Evolutionary conservation across 2,329 filamentous ascomycete species (phyloP), one percentile per base, ranked within the genome.

Genomic region (Botrytis cinerea): DNA sequence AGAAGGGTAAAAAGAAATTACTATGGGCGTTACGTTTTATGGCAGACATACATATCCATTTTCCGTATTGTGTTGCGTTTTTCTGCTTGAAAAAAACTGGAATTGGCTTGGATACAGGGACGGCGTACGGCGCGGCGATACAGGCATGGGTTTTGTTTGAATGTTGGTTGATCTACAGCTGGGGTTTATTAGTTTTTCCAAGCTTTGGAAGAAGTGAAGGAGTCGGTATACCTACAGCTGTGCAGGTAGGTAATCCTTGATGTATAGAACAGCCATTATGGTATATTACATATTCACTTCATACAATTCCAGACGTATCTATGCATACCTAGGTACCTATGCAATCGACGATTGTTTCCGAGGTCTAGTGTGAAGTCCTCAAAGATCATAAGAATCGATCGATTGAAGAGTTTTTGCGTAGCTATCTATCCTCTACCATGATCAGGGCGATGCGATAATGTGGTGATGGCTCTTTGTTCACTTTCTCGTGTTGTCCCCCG

Each of bases 121-220:
- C 32, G 68, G 68, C 20, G 40, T 63, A 70, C 25, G 68, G 68
- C 28, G 68, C 62, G 54, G 40, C 25, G 45, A 46, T 46, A 69
- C n/a, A 57, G 38, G 48, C 35, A 28, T 12, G 68, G 28, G 6
- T 32, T 70, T n/a, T 40, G 10, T 60, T 38, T 28, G 54, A 9
- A 32, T n/a, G 1, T 62, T 60, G 40, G 28, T 14, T 60, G 28
- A 22, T 25, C 59, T 45, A 22, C 38, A 22, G 48, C 48, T 22
- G 57, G 57, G 38, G 14, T 63, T n/a, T 18, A n/a, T 22, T 18
- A 45, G 38, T 38, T 71, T 66, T 25, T 28, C n/a, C 14, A 48
- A 40, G 28, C 32, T 25, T 35, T 32, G 68, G 25, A 28, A 40
- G 28, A 32, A n/a, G 38, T 32, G 40, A 28, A 45, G 16, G 45